Base-by-base conservation (phyloP, 345 rosid genomes). In the Pistacia atlantica region DNA sequence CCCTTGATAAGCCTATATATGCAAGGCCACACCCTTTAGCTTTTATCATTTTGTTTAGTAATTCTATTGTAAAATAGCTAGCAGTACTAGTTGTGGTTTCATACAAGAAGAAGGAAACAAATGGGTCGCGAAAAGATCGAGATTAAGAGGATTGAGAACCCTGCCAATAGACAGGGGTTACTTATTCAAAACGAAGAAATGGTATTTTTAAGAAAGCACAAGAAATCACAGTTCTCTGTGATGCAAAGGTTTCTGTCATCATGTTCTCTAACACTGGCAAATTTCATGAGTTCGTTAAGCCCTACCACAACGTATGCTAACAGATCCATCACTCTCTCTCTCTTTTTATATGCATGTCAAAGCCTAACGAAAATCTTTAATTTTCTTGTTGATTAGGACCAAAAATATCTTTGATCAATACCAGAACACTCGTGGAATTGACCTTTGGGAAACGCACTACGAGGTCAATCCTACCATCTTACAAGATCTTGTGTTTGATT, bases 131-230 rank as follows among this genome's bases (percentile, higher is more conserved):
- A 90, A 8, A 90, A 88, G 89, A 85, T 85, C 42, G 87, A 86
- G 86, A 82, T 84, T 83, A 88, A 87, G 89, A 90, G 56, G 81
- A 90, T 90, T 20, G 93, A 90, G 72, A 90, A 90, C 86, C 69
- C 83, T 10, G 85, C 92, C 3, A 87, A 85, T 81, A 80, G 91
- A 75, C 94, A 88, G n/a, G n/a, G 45, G 92, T 90, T 38, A 90
- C 94, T 56, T 90, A 81, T 78, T 90, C 94, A 45, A 88, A 90
- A 81, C 70, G 90, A 20, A 80, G 90, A 66, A 83, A 83, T 81
- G 90, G 93, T 11, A 80, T 90, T 58, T 82, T 87, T 87, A 90
- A 88, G 87, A 90, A 90, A 72, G 94, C 94, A 4, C 83, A 85
- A 45, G 92, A 90, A 65, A 90, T 90, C 80, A 82, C 89, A 51